Percentiles rank a stretch among this genome's conserved stretches.
These are phyloP conservation scores for Casuarina glauca DNA, from an alignment of 306 rosid species.

Conservation along the genomic window DNA sequence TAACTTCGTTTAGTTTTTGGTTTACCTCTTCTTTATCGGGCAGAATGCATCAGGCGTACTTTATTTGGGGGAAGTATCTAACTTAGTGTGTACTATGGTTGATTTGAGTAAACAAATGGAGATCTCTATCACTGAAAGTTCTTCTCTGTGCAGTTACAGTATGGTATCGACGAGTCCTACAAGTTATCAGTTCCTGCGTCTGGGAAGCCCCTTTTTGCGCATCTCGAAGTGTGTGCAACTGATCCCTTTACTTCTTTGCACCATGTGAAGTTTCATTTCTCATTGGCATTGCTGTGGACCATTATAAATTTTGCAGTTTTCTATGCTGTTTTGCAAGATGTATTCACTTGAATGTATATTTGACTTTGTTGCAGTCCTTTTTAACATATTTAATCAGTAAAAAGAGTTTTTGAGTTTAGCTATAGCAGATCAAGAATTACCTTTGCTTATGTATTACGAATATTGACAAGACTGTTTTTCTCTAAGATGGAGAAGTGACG, in stretches of 20 bases:
- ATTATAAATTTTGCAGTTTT: not conserved
- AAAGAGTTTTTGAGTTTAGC: not conserved
- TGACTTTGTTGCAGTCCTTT: not conserved
- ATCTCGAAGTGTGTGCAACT: conserved; percentile 31
- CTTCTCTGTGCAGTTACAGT: conserved; percentile 29
- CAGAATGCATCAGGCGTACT: not conserved
- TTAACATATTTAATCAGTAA: not conserved
- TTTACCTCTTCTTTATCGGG: not conserved
- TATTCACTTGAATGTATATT: not conserved
- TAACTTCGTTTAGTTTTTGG: not conserved
- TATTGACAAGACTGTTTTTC: not conserved
- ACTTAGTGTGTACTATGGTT: not conserved
- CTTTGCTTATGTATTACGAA: not conserved
- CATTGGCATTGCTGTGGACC: not conserved
- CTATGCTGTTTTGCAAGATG: not conserved
- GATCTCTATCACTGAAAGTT: not conserved
- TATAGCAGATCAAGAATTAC: not conserved
- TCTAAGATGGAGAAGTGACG: not conserved
- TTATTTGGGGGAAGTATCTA: not conserved
- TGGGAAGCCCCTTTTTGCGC: conserved; percentile 30
- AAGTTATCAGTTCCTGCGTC: conserved; percentile 35
- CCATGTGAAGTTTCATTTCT: not conserved
- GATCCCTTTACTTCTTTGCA: not conserved
- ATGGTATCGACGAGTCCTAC: conserved; percentile 45
- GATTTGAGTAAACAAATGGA: not conserved